Percentiles rank a stretch among this genome's conserved stretches.
Evolutionary conservation across 257 asterid genomes (phyloP).

Genomic region (Asclepias syriaca): DNA sequence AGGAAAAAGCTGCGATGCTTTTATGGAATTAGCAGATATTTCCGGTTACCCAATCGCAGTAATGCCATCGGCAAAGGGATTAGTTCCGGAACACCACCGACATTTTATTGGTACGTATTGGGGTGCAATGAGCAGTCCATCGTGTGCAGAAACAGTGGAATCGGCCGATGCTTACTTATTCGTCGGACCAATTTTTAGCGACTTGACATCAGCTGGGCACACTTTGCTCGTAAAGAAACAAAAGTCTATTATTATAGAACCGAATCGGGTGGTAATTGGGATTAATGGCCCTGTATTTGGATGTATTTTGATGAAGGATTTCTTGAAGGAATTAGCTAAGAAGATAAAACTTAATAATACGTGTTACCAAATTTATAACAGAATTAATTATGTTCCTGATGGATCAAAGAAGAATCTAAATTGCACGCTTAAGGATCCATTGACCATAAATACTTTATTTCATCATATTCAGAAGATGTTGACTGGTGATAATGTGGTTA

Average conservation of each 20-base stretch:
- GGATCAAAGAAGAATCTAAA: conserved; percentile 16
- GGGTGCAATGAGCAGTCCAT: not conserved
- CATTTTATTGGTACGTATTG: not conserved
- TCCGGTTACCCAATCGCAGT: conserved; percentile 25
- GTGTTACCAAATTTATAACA: no score
- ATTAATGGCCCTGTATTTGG: no score
- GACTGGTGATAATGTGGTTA: conserved; percentile 16
- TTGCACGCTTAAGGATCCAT: conserved; percentile 36
- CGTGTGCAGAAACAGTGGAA: not conserved
- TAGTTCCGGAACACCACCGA: conserved; percentile 25
- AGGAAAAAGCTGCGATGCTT: conserved; percentile 17
- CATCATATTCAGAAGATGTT: conserved; percentile 71
- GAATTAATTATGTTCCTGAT: conserved; percentile 55
- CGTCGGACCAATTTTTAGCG: no score
- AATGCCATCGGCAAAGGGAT: conserved; percentile 30
- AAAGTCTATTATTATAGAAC: conserved; percentile 11
- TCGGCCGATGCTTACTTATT: not conserved
- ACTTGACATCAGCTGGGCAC: no score
- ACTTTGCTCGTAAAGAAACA: conserved; percentile 13
- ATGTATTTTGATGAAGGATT: no score
- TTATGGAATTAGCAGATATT: conserved; percentile 19
- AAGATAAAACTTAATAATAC: no score
- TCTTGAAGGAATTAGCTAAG: no score
- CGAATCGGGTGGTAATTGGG: no score
- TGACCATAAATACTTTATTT: conserved; percentile 63